Conservation (phyloP, 352 stramenopile species). For the Phytophthora uliginosa region DNA sequence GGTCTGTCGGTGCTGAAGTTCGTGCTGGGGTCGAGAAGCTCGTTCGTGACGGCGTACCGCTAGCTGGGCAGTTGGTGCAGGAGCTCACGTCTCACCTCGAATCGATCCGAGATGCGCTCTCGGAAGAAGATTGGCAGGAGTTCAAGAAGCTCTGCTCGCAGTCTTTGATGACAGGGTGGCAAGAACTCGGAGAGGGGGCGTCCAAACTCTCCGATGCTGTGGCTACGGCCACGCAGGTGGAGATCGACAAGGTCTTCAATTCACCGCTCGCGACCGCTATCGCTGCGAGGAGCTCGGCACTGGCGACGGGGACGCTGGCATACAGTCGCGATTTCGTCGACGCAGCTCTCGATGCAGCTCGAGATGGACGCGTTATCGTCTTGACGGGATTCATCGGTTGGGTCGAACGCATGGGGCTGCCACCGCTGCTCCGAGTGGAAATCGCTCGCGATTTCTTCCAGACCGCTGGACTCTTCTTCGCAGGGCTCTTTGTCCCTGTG, state of each 20-base stretch:
- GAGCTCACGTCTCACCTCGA: neutral
- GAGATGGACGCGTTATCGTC: neutral
- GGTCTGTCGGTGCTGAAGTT: neutral
- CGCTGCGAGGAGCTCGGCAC: neutral
- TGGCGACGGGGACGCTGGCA: neutral
- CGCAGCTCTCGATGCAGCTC: neutral
- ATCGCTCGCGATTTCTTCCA: conserved; percentile 1
- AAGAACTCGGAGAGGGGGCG: neutral
- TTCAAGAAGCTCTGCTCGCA: neutral
- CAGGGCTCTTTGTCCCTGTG: neutral
- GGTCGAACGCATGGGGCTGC: conserved; percentile 1
- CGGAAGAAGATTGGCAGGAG: neutral
- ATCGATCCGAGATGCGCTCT: neutral
- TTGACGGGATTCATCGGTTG: neutral
- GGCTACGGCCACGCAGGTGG: neutral
- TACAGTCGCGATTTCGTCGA: neutral
- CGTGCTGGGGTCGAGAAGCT: neutral
- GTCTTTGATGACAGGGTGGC: neutral
- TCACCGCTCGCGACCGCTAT: neutral
- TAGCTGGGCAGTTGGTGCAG: neutral
- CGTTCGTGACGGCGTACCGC: neutral
- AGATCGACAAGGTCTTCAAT: conserved; percentile 2
- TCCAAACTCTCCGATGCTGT: neutral
- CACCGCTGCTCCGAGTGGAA: neutral
- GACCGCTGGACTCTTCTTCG: neutral